Evolutionary conservation across 208 protist genomes (phyloP).

Genomic region (Leptomonas seymouri): DNA sequence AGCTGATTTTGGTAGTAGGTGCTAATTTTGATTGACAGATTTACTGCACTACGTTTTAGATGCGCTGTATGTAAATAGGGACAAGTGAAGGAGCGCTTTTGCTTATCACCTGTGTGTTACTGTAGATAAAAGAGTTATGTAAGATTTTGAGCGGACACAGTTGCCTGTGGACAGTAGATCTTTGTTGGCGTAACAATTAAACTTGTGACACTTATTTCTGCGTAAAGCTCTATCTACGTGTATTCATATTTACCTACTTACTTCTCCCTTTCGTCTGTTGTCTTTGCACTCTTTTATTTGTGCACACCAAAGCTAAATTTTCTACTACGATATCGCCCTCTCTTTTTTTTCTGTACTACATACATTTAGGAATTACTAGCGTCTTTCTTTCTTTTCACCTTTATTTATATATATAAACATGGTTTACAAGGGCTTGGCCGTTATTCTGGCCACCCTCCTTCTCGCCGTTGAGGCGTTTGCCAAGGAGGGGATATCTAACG

Average conservation of each 20-base stretch:
- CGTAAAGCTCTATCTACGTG: not conserved
- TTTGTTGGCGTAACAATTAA: not conserved
- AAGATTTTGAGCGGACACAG: no score
- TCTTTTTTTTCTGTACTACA: not conserved
- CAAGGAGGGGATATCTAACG: not conserved
- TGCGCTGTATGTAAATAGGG: no score
- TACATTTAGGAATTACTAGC: slow-evolving; percentile 9
- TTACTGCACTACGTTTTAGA: no score
- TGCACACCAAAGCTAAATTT: not conserved
- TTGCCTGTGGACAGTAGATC: no score
- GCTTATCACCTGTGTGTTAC: no score
- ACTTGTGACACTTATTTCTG: slow-evolving; percentile 18
- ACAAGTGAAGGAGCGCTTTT: no score
- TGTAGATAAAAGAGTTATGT: no score
- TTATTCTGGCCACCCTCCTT: slow-evolving; percentile 4
- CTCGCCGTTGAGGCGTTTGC: slow-evolving; percentile 5
- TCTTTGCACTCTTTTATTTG: not conserved
- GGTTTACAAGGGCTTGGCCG: not conserved
- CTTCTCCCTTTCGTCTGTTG: slow-evolving; percentile 14
- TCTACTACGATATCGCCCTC: slow-evolving; percentile 1
- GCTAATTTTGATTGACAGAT: no score
- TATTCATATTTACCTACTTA: slow-evolving; percentile 9
- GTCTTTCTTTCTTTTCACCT: slow-evolving; percentile 18
- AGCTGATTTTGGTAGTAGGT: no score
- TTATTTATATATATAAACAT: slow-evolving; percentile 10